phyloP scores from a whole-genome alignment of 2,329 filamentous ascomycete genomes.

The Aspergillus bombycis region DNA sequence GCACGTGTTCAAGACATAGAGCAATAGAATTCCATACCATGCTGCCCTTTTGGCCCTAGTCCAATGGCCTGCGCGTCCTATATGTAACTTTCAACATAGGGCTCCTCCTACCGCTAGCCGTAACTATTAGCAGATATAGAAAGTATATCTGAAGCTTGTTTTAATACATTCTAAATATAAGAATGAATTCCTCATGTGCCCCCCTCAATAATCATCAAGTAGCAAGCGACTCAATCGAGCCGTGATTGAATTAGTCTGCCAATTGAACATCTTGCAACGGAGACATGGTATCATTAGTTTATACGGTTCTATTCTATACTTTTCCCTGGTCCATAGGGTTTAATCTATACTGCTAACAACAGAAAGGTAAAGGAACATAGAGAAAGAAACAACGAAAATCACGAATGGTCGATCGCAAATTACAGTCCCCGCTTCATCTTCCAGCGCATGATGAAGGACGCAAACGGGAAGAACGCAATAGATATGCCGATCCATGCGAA shows the following conservation, averaged over 20 bases:
- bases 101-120: too few relatives aligned
- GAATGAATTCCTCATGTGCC: too few relatives aligned
- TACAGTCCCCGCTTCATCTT: slow-evolving; percentile 31
- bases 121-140: too few relatives aligned
- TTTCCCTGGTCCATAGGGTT: background rate
- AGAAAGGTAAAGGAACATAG: background rate
- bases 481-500: slow-evolving; percentile 55
- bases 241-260: too few relatives aligned
- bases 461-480: slow-evolving; percentile 31
- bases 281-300: background rate
- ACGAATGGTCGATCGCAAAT: background rate
- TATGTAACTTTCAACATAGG: too few relatives aligned
- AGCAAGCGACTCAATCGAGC: too few relatives aligned
- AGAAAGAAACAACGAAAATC: background rate
- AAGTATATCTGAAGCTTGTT: too few relatives aligned
- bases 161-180: too few relatives aligned
- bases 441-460: slow-evolving; percentile 36
- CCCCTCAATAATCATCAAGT: too few relatives aligned
- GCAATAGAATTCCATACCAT: too few relatives aligned
- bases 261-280: too few relatives aligned
- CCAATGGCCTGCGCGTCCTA: background rate
- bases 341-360: background rate
- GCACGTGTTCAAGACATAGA: too few relatives aligned
- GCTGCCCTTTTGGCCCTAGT: background rate
- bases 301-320: background rate